Percentiles rank a stretch among this genome's conserved stretches.
These are phyloP conservation scores for Candida sanyaensis DNA, from an alignment of 1,139 yeast species.

Conservation along the genomic window DNA sequence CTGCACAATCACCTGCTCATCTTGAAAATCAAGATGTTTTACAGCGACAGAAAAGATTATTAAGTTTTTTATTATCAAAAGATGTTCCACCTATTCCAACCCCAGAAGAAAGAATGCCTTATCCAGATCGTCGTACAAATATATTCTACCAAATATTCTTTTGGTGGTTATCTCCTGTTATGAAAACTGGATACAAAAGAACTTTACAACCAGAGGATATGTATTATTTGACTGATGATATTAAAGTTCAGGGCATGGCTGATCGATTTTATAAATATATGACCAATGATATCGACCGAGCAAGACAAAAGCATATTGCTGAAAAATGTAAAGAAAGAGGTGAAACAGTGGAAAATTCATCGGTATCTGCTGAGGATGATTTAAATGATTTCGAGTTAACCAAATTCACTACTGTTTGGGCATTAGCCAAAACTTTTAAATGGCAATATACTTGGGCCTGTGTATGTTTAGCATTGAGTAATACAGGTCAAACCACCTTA, in stretches of 20 bases:
- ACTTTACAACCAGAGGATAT: slow-evolving; percentile 50
- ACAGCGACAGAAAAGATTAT: slow-evolving; percentile 31
- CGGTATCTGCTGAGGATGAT: slow-evolving; percentile 24
- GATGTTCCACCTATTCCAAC: slow-evolving; percentile 39
- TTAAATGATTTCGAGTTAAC: slow-evolving; percentile 22
- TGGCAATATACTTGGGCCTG: slow-evolving; percentile 48
- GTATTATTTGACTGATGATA: slow-evolving; percentile 37
- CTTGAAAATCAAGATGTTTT: slow-evolving; percentile 13
- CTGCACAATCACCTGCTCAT: neutral
- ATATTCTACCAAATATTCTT: slow-evolving; percentile 43
- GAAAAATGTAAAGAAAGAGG: slow-evolving; percentile 24
- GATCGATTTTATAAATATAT: slow-evolving; percentile 27
- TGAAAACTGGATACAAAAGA: slow-evolving; percentile 52
- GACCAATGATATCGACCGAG: slow-evolving; percentile 20
- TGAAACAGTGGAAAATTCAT: slow-evolving; percentile 23
- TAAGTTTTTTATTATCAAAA: slow-evolving; percentile 32
- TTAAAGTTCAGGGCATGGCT: slow-evolving; percentile 40
- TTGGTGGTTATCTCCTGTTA: slow-evolving; percentile 52
- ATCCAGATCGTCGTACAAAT: slow-evolving; percentile 35
- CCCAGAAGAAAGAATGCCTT: slow-evolving; percentile 40
- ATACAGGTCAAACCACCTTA: slow-evolving; percentile 51
- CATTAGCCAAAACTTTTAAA: slow-evolving; percentile 59
- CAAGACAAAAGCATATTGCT: slow-evolving; percentile 20
- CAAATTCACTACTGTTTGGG: slow-evolving; percentile 23
- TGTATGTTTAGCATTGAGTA: slow-evolving; percentile 42